A percentile compares a stretch with the other conserved stretches of the same genome.
phyloP scores from a whole-genome alignment of 352 stramenopile species.

The Pythium myriotylum region DNA sequence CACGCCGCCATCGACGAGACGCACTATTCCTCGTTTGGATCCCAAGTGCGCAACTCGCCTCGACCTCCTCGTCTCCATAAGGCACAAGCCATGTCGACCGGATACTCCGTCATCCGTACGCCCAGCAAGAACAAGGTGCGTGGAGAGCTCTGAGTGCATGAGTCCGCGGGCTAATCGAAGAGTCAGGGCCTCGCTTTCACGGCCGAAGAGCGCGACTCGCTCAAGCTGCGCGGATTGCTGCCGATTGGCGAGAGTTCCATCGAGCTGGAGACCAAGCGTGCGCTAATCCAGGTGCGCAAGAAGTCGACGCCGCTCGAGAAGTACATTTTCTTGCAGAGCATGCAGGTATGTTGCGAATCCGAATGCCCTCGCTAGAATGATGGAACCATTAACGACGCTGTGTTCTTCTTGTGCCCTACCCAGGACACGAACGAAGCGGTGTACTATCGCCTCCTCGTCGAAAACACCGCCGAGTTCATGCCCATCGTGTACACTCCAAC shows the following conservation, averaged over 20 bases:
- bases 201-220: slow-evolving; percentile 81
- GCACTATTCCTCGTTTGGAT: slow-evolving; percentile 21
- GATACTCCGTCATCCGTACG: slow-evolving; percentile 80
- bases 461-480: slow-evolving; percentile 92
- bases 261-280: slow-evolving; percentile 87
- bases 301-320: slow-evolving; percentile 91
- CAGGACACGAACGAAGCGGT: slow-evolving; percentile 89
- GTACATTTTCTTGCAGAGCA: slow-evolving; percentile 92
- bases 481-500: slow-evolving; percentile 98
- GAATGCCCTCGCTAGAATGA: neutral
- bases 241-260: slow-evolving; percentile 83
- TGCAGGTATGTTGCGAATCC: slow-evolving; percentile 45
- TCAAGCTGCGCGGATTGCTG: slow-evolving; percentile 91
- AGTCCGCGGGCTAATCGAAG: neutral
- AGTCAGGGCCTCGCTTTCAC: slow-evolving; percentile 88
- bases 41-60: neutral
- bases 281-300: slow-evolving; percentile 83
- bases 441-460: slow-evolving; percentile 91
- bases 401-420: too few species aligned
- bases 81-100: slow-evolving; percentile 29
- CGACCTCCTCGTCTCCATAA: neutral
- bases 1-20: neutral
- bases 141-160: neutral
- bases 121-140: slow-evolving; percentile 90
- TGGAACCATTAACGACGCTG: too few species aligned